Percentiles rank a stretch among this genome's conserved stretches.
Evolutionary conservation across 805 yeast species (phyloP).

Genomic region (Teunomyces lycoperdinae): DNA sequence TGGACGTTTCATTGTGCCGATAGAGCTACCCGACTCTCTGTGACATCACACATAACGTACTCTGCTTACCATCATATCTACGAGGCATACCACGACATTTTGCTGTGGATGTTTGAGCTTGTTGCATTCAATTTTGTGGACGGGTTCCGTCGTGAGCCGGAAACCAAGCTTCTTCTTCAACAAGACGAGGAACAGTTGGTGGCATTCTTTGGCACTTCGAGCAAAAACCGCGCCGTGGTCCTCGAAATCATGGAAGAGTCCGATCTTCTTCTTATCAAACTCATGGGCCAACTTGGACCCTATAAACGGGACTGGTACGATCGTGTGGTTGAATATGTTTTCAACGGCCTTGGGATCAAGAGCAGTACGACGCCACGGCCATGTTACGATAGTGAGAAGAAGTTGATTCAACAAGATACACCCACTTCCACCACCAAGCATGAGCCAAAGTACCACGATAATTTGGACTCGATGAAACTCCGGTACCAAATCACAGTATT

Average conservation of each 20-base stretch:
- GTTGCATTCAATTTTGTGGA: slow-evolving; percentile 13
- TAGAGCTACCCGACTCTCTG: slow-evolving; percentile 15
- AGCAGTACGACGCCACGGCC: slow-evolving; percentile 17
- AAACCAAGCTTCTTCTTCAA: slow-evolving; percentile 2
- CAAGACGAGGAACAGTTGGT: not conserved
- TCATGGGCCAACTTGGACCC: slow-evolving; percentile 22
- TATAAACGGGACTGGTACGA: slow-evolving; percentile 27
- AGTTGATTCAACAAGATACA: slow-evolving; percentile 20
- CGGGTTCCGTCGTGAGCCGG: slow-evolving; percentile 5
- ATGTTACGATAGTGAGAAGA: slow-evolving; percentile 24
- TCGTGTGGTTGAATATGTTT: slow-evolving; percentile 23
- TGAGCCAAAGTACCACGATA: slow-evolving; percentile 18
- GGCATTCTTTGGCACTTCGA: not conserved
- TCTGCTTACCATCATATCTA: slow-evolving; percentile 25
- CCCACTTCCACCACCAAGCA: slow-evolving; percentile 7
- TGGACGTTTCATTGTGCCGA: slow-evolving; percentile 40
- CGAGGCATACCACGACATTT: slow-evolving; percentile 16
- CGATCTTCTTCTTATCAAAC: slow-evolving; percentile 6
- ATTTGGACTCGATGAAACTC: slow-evolving; percentile 24
- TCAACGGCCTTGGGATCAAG: slow-evolving; percentile 25
- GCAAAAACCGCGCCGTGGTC: not conserved
- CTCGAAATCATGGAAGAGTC: slow-evolving; percentile 6
- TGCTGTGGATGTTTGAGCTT: slow-evolving; percentile 20
- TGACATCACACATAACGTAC: slow-evolving; percentile 14
- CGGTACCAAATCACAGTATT: slow-evolving; percentile 20